phyloP scores from a whole-genome alignment of 495 filamentous ascomycete genomes.

The Aspergillus ostianus region DNA sequence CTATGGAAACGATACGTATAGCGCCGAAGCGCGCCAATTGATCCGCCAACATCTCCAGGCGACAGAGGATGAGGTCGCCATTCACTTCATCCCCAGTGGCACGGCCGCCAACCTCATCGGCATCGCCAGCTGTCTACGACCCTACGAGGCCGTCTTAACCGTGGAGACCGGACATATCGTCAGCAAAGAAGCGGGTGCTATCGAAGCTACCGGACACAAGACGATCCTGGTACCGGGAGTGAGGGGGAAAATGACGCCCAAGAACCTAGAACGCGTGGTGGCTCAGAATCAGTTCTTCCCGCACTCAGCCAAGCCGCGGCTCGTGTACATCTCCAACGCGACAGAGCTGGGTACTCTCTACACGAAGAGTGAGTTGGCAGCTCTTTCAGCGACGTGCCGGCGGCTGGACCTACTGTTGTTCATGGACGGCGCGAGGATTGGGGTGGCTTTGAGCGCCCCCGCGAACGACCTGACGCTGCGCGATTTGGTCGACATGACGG shows the following conservation, averaged over 20 bases:
- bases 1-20: conserved; percentile 41
- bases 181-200: conserved; percentile 44
- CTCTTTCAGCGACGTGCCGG: conserved; percentile 34
- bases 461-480: conserved; percentile 33
- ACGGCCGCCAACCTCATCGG: conserved; percentile 45
- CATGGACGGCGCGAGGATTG: conserved; percentile 43
- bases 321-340: conserved; percentile 46
- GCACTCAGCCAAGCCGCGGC: conserved; percentile 43
- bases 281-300: conserved; percentile 43
- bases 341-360: conserved; percentile 45
- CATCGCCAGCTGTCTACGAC: conserved; percentile 44
- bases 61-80: conserved; percentile 37
- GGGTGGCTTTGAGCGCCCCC: conserved; percentile 35
- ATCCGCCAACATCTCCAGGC: conserved; percentile 31
- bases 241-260: conserved; percentile 41
- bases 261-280: conserved; percentile 33
- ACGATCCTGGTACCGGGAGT: conserved; percentile 39
- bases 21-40: conserved; percentile 26
- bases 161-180: conserved; percentile 43
- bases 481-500: conserved; percentile 38
- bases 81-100: conserved; percentile 46
- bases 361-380: conserved; percentile 32
- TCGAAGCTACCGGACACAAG: conserved; percentile 47
- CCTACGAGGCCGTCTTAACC: conserved; percentile 44
- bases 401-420: conserved; percentile 34